phyloP scores from a whole-genome alignment of 441 rosid genomes.

The Gossypium schwendimanii region DNA sequence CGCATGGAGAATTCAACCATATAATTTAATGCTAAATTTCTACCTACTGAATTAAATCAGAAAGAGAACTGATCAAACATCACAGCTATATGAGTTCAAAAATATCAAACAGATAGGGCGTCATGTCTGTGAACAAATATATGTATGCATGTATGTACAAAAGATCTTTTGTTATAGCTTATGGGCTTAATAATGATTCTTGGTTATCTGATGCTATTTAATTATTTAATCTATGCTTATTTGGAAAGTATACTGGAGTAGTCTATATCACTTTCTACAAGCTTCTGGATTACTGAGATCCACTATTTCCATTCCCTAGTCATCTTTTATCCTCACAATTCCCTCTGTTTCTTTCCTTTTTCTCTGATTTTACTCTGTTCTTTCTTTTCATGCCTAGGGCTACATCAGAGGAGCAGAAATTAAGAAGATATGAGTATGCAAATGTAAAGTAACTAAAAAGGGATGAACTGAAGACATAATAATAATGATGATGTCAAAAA shows the following conservation, averaged over 20 bases:
- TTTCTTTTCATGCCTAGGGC: neutral
- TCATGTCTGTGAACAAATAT: neutral
- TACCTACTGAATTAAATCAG: neutral
- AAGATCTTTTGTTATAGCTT: neutral
- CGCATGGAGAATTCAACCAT: neutral
- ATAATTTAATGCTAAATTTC: neutral
- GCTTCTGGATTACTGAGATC: constrained; percentile 1
- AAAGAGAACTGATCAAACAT: neutral
- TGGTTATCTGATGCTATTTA: neutral
- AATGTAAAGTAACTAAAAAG: neutral
- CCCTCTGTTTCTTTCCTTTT: neutral
- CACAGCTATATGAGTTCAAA: neutral
- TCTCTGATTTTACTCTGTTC: neutral
- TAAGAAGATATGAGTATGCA: neutral
- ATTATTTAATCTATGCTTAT: neutral
- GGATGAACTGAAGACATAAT: neutral
- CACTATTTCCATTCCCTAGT: neutral
- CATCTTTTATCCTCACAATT: neutral
- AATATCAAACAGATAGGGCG: neutral
- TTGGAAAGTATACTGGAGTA: neutral
- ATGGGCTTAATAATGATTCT: neutral
- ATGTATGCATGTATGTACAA: no score
- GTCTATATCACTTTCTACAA: neutral
- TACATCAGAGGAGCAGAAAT: neutral
- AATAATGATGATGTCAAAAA: neutral